Evolutionary conservation across 352 stramenopile genomes (phyloP), one percentile per base, ranked within the genome.

Genomic region (Globisporangium nodosum): DNA sequence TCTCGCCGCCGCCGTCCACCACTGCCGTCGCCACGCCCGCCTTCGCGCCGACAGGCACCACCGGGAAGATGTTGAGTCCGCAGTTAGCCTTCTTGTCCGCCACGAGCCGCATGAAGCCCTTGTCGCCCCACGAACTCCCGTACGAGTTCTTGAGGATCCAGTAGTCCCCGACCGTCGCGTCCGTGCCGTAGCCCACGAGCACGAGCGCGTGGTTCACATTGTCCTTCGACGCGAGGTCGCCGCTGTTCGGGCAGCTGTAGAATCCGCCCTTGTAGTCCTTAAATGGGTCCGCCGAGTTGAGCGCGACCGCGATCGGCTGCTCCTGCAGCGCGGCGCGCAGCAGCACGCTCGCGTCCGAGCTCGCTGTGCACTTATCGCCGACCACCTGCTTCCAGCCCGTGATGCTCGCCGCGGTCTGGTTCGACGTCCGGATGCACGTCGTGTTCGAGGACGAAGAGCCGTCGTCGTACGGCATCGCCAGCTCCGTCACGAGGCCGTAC

Each of bases 121-220:
- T 78, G 15, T 74, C 69, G 24, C 82, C 82, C 82, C 82, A 92
- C 9, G 68, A 77, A 49, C 67, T 76, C 18, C 78, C 79, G 65
- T 92, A 92, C 42, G 82, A 92, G 59, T 92, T 92, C 55, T 92
- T 92, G 16, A 92, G 51, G 39, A 92, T 88, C 82, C 82, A 92
- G 61, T 90, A 92, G 61, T 90, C 80, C 2, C 82, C 80, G 1
- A 66, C 64, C 1, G 62, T 70, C 3, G 64, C 46, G 40, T 88
- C 78, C 13, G 70, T 87, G 57, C 76, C 82, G 56, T 92, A 92
- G 31, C 82, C 82, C 1, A 92, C 82, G 18, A 92, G 76, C 46
- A 92, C 12, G 30, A 92, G 61, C 11, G 82, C 82, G 57, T 92
- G 80, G 59, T 92, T 89, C 52, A 92, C 72, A 33, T 88, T 67